A percentile compares a stretch with the other conserved stretches of the same genome.
These are phyloP conservation scores for Paxillus rubicundulus DNA, from an alignment of 768 basidiomycete genomes.

Conservation along the genomic window DNA sequence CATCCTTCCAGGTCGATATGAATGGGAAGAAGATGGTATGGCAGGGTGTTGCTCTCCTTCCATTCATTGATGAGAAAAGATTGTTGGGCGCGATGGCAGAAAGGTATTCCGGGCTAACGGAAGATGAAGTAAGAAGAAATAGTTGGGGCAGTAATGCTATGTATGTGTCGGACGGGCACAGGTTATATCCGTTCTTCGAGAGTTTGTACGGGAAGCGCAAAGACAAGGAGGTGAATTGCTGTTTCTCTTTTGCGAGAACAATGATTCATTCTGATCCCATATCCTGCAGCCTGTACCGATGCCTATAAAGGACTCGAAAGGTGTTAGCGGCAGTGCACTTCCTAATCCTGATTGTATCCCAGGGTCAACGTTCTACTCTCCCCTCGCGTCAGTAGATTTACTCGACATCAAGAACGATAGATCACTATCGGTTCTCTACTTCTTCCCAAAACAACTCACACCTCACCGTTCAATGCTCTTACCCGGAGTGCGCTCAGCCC, in stretches of 20 bases:
- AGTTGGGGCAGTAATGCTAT: slow-evolving; percentile 80
- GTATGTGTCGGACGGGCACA: slow-evolving; percentile 81
- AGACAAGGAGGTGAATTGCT: slow-evolving; percentile 57
- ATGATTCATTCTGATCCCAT: slow-evolving; percentile 13
- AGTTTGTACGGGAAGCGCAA: slow-evolving; percentile 89
- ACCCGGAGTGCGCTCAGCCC: slow-evolving; percentile 61
- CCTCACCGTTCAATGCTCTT: slow-evolving; percentile 86
- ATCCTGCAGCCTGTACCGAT: slow-evolving; percentile 65
- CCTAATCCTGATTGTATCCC: slow-evolving; percentile 89
- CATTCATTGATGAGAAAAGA: slow-evolving; percentile 88
- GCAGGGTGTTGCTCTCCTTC: slow-evolving; percentile 96
- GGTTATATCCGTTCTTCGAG: slow-evolving; percentile 84
- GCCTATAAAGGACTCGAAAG: slow-evolving; percentile 65
- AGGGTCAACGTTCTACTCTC: slow-evolving; percentile 84
- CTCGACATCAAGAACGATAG: slow-evolving; percentile 85
- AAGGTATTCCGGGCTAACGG: slow-evolving; percentile 61
- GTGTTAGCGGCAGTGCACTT: slow-evolving; percentile 76
- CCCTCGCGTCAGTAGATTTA: slow-evolving; percentile 56
- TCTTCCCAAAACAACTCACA: slow-evolving; percentile 82
- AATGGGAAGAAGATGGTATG: slow-evolving; percentile 99
- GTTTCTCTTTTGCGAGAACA: slow-evolving; percentile 3
- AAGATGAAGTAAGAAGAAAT: slow-evolving; percentile 84
- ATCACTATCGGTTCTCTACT: slow-evolving; percentile 83
- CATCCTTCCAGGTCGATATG: slow-evolving; percentile 95
- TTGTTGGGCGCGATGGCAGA: slow-evolving; percentile 80